Base-by-base conservation (phyloP, 2,329 filamentous ascomycete genomes). In the Tothia fuscella region DNA sequence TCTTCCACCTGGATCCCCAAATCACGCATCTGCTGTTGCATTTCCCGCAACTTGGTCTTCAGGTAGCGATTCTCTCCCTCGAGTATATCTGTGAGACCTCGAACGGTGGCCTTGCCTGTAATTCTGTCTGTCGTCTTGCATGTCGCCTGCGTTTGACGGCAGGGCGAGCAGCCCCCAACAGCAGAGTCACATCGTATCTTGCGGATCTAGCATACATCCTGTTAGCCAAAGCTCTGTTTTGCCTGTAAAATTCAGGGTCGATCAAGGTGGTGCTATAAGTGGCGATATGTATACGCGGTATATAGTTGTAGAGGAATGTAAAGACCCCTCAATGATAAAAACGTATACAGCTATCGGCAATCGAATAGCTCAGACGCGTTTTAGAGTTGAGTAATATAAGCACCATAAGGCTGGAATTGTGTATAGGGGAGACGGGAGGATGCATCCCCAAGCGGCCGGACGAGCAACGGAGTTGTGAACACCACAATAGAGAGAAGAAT, bases 71-170 rank as follows among this genome's bases (percentile, higher is more conserved):
- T 79, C 54, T 87, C 77, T 46, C 73, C 71, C 60, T 93, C 84
- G 43, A 91, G 67, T 50, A 79, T 74, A 56, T 88, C 80, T 49
- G 83, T 69, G 53, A 89, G 86, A 41, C 86, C 86, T 51, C 86
- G 71, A 44, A 78, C 76, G 46, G 83, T 81, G 38, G 85, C 84
- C 48, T 82, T 79, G 45, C 85, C 83, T 3, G 83, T 88, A 54
- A 91, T 85, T 51, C 86, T 78, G 59, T 93, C 86, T 44, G 86
- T 93, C 41, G 87, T 87, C 62, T 76, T 80, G 63, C 86, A 93
- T 54, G 83, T 75, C 51, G 82, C 76, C 48, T 76, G 78, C 56
- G 83, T 82, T 59, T 81, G 78, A 51, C 76, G 66, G 64, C 86
- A 93, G 52, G 84, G 81, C 47, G 82, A 84, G 63, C 86, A 93